Evolutionary conservation across 768 basidiomycete species (phyloP), one percentile per base, ranked within the genome.

Genomic region (Leccinum imitatum): DNA sequence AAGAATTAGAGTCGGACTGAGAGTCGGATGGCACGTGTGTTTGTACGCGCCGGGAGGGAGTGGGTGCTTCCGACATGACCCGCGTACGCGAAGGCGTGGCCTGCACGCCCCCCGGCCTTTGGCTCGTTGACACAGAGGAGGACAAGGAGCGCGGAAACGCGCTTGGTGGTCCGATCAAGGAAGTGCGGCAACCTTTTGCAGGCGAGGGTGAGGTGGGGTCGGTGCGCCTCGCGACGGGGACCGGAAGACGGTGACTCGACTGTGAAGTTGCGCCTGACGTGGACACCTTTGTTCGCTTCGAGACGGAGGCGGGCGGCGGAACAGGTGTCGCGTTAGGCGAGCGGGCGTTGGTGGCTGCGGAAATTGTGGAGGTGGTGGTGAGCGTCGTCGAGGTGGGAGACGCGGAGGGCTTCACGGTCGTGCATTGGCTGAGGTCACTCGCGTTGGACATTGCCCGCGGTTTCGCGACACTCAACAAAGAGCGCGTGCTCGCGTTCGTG

Each of bases 301-400:
- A 67, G 27, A 63, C 59, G 25, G 64, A 62, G 21, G 73, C 65
- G 17, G 75, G 65, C 13, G 59, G 59, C 13, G 83, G 81, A 44
- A 81, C 69, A 10, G 84, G 80, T 1, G 81, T 82, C 33, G 80
- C 80, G 67, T 83, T 84, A n/a, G 79, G 79, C 8, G 82, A 82
- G 33, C 82, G 77, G 33, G 62, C 54, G 19, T 57, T 64, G 39
- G 25, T 64, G 65, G 53, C 65, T 57, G 55, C 57, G 11, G 68
- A 72, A 14, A 62, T 23, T 48, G 75, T 59, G 60, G 67, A 67
- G 17, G 69, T 76, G 30, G 69, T 76, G 21, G 67, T 66, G 53
- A 61, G 56, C 3, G 73, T 68, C 11, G 67, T 68, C 17, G 72
- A 70, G 7, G 65, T 57, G 8, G 69, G 67, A 1, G 73, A 71